Base-by-base conservation (phyloP, 1,284 basidiomycete genomes). In the Volvariella volvacea region DNA sequence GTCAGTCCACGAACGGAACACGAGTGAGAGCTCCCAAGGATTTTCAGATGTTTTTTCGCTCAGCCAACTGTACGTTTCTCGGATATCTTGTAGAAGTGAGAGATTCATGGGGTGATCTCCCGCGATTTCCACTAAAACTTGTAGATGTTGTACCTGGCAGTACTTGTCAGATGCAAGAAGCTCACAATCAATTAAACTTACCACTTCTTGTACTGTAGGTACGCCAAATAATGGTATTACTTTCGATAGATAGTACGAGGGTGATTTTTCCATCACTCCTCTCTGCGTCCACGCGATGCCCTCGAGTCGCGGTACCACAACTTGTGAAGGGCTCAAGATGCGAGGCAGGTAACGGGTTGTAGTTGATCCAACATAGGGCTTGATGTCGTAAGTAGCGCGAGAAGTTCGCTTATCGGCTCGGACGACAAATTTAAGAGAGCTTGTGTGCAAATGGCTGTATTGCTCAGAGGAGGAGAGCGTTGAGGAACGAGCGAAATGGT, bases 221-320 rank as follows among this genome's bases (percentile, higher is more conserved):
- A 54, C 43, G 3, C 73, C 71, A 4, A 74, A 51, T 1, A 46
- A 47, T 9, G 55, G 52, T 50, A 73, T 60, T 1, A 59, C 62
- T 3, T 61, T 43, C 4, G 61, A 41, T 3, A 73, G 44, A 22
- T 57, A 49, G 39, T 55, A 49, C 14, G 56, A 43, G 4, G 69
- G 68, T 20, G 58, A 53, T 2, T 38, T 39, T 10, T 41, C 42
- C 39, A 68, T 64, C 12, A 57, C 44, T 2, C 58, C 68, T 31
- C 68, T 55, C 43, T 74, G 71, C 3, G 67, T 67, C 73, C 73
- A 76, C 1, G 66, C 66, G 10, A 74, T 56, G 1, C 60, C 40
- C 48, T 65, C 65, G 36, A 58, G 64, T 22, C 64, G 56, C 16
- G 52, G 32, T 28, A 56, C 59, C 4, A 74, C 56, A 8, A 73